Percentiles rank a stretch among this genome's conserved stretches.
Evolutionary conservation across 169 alveolate species (phyloP).

Genomic region (Plasmodium coatneyi): DNA sequence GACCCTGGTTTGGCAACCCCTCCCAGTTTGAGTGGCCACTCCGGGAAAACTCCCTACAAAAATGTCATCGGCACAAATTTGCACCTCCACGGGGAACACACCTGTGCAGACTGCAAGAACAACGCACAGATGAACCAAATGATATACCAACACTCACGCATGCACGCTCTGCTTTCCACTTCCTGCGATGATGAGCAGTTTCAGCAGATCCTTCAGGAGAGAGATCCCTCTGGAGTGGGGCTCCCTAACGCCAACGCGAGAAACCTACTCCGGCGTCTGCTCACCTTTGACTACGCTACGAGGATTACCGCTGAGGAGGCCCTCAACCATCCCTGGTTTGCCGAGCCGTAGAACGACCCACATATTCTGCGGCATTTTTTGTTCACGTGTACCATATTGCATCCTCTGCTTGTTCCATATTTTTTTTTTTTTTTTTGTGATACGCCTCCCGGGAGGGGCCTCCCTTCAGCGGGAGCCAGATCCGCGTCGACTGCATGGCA

Average conservation of each 20-base stretch:
- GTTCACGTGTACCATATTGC: not conserved
- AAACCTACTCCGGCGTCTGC: conserved; percentile 80
- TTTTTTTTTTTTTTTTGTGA: not conserved
- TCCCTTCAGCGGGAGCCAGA: not conserved
- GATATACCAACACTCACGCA: not conserved
- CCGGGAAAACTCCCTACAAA: not conserved
- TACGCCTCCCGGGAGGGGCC: not conserved
- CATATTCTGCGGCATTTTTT: not conserved
- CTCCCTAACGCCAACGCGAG: conserved; percentile 79
- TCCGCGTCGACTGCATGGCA: not conserved
- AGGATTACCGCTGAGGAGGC: conserved; percentile 88
- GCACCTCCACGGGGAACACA: not conserved
- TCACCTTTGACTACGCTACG: conserved; percentile 83
- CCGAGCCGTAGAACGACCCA: not conserved
- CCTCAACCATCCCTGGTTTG: conserved; percentile 84
- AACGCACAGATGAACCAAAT: not conserved
- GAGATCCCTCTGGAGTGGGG: conserved; percentile 73
- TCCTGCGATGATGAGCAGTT: conserved; percentile 55
- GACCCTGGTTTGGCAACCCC: not conserved
- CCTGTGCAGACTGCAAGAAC: not conserved
- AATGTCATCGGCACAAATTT: not conserved
- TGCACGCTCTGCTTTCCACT: not conserved
- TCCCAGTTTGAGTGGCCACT: not conserved
- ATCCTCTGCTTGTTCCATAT: not conserved
- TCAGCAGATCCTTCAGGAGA: conserved; percentile 28